A percentile compares a stretch with the other conserved stretches of the same genome.
Evolutionary conservation across 75 land plant species (phyloP).

Genomic region (Cryptomeria japonica): DNA sequence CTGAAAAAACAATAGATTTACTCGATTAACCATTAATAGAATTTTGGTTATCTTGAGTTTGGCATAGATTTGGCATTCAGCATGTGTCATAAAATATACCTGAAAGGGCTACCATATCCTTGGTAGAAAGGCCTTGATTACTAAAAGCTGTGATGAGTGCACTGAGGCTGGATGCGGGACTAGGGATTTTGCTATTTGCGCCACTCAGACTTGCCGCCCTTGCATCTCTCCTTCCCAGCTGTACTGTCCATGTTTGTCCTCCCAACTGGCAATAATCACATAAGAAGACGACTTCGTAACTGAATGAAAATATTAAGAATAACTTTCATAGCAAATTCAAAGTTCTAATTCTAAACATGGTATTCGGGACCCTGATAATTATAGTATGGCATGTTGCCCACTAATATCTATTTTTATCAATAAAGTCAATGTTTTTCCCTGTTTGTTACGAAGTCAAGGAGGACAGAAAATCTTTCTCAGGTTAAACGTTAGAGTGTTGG

Average conservation of each 20-base stretch:
- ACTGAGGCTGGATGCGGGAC: conserved; percentile 15
- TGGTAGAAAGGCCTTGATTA: conserved; percentile 31
- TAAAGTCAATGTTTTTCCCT: too few relatives aligned
- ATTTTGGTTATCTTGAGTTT: too few relatives aligned
- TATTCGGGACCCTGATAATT: too few relatives aligned
- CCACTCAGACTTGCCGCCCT: conserved; percentile 22
- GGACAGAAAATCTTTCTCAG: too few relatives aligned
- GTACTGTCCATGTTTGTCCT: conserved; percentile 40
- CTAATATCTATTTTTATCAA: too few relatives aligned
- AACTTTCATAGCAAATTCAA: too few relatives aligned
- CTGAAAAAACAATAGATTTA: neutral
- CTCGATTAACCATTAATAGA: neutral
- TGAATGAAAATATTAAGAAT: too few relatives aligned
- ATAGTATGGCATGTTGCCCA: too few relatives aligned
- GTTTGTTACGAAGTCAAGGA: too few relatives aligned
- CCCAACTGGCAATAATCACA: conserved; percentile 21
- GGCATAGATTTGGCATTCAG: neutral
- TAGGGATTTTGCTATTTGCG: conserved; percentile 29
- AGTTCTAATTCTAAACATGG: too few relatives aligned
- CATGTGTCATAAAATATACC: conserved; percentile 6
- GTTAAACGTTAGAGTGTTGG: too few relatives aligned
- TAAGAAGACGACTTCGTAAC: too few relatives aligned
- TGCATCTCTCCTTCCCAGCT: conserved; percentile 38
- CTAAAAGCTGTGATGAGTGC: conserved; percentile 25
- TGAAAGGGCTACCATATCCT: conserved; percentile 38